Conservation (phyloP, 176 grass and related monocot species). For the Tillandsia fasciculata region DNA sequence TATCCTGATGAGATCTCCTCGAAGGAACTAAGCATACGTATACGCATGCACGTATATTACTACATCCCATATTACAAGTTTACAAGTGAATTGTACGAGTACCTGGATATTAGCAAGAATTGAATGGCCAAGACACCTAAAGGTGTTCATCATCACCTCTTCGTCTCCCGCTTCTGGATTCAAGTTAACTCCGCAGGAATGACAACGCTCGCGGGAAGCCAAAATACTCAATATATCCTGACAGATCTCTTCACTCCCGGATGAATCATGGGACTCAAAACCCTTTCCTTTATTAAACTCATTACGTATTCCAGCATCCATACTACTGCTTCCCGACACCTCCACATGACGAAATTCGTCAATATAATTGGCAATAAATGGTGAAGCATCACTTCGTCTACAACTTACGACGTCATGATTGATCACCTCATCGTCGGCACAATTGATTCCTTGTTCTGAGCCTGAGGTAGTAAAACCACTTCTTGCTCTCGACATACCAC, state of each 20-base stretch:
- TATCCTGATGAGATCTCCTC: too few relatives aligned
- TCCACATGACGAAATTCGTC: constrained; percentile 29
- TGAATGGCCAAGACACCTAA: constrained; percentile 64
- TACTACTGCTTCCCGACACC: constrained; percentile 7
- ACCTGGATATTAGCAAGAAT: constrained; percentile 97
- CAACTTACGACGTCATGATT: constrained; percentile 28
- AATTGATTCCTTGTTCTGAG: constrained; percentile 12
- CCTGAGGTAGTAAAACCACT: constrained; percentile 2
- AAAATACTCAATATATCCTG: constrained; percentile 11
- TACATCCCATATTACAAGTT: too few relatives aligned
- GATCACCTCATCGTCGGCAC: not conserved
- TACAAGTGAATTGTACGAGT: not conserved
- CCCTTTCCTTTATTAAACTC: constrained; percentile 18
- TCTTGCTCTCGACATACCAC: constrained; percentile 22
- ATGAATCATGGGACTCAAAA: not conserved
- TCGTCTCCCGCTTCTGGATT: constrained; percentile 38
- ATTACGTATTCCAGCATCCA: constrained; percentile 20
- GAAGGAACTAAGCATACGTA: too few relatives aligned
- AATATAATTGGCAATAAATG: constrained; percentile 22
- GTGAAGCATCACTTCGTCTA: constrained; percentile 15
- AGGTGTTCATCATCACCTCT: constrained; percentile 34
- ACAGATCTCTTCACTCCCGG: constrained; percentile 15
- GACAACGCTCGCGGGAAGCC: not conserved
- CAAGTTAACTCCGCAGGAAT: constrained; percentile 18
- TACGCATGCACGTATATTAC: too few relatives aligned